Percentiles rank a stretch among this genome's conserved stretches.
phyloP scores from a whole-genome alignment of 768 basidiomycete species.

The Tulasnella sp. region DNA sequence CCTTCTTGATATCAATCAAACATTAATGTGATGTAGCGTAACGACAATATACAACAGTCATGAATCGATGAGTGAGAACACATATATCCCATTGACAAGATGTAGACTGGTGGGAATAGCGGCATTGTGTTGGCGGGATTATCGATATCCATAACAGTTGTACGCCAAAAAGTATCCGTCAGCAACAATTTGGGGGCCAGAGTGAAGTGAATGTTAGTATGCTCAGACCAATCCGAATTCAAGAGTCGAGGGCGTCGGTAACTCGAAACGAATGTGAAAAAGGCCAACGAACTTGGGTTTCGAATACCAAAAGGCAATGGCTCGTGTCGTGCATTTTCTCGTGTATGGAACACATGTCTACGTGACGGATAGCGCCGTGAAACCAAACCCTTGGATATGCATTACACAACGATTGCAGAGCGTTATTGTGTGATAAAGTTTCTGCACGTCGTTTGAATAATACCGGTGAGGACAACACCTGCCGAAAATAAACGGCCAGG shows the following conservation, averaged over 20 bases:
- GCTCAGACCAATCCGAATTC: too few relatives aligned
- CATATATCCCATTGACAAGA: too few relatives aligned
- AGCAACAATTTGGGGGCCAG: not conserved
- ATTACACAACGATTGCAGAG: conserved; percentile 81
- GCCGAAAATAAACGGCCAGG: not conserved
- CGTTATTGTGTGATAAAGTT: conserved; percentile 35
- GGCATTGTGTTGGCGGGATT: not conserved
- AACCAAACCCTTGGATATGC: conserved; percentile 78
- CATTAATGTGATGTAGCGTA: too few relatives aligned
- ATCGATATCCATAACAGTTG: not conserved
- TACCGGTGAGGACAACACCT: not conserved
- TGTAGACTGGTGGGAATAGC: not conserved
- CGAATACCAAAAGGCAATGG: conserved; percentile 82
- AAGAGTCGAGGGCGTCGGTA: too few relatives aligned
- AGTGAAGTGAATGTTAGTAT: too few relatives aligned
- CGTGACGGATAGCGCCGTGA: conserved; percentile 77
- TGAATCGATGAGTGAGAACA: too few relatives aligned
- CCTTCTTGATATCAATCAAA: too few relatives aligned
- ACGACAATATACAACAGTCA: too few relatives aligned
- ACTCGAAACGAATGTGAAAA: not conserved
- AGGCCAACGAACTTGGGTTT: conserved; percentile 48
- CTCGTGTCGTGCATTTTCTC: conserved; percentile 70
- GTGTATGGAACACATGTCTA: conserved; percentile 79
- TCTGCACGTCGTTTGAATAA: not conserved
- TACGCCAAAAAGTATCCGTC: not conserved